Evolutionary conservation across 2,329 filamentous ascomycete species (phyloP).

Genomic region (Hymenoscyphus salicellus): DNA sequence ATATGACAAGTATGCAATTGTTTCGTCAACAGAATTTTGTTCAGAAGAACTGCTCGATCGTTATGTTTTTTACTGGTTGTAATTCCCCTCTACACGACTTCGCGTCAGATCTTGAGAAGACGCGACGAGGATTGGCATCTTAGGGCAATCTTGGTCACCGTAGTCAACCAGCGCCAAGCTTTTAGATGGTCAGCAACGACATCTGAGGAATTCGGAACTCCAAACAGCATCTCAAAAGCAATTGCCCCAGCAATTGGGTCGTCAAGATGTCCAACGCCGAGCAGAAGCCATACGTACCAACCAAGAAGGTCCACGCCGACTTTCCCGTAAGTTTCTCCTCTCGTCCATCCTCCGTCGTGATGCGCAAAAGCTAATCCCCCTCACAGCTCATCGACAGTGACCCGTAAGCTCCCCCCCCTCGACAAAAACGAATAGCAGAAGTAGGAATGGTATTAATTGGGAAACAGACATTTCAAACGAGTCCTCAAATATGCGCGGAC

Average conservation of each 20-base stretch:
- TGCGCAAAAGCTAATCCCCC: slow-evolving; percentile 31
- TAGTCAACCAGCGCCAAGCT: slow-evolving; percentile 19
- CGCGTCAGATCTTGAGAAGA: slow-evolving; percentile 15
- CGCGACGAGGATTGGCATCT: slow-evolving; percentile 1
- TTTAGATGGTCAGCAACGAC: slow-evolving; percentile 19
- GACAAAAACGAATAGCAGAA: slow-evolving; percentile 8
- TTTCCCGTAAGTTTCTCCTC: slow-evolving; percentile 69
- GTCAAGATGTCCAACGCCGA: slow-evolving; percentile 38
- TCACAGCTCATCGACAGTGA: slow-evolving; percentile 96
- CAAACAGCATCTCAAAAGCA: slow-evolving; percentile 19
- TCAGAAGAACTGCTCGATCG: background rate
- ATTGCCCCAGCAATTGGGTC: slow-evolving; percentile 32
- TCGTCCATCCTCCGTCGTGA: background rate
- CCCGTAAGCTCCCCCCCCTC: slow-evolving; percentile 62
- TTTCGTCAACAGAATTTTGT: background rate
- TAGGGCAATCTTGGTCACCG: slow-evolving; percentile 10
- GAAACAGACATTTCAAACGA: slow-evolving; percentile 77
- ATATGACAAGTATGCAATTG: background rate
- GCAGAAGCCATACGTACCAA: slow-evolving; percentile 58
- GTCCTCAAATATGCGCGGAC: slow-evolving; percentile 83
- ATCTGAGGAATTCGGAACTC: slow-evolving; percentile 10
- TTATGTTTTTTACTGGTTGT: slow-evolving; percentile 11
- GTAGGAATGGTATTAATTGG: slow-evolving; percentile 31
- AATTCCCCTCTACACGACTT: slow-evolving; percentile 18
- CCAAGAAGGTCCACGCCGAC: slow-evolving; percentile 76